Percentiles rank a stretch among this genome's conserved stretches.
These are phyloP conservation scores for Candida schatavii DNA, from an alignment of 805 yeast species.

Conservation along the genomic window DNA sequence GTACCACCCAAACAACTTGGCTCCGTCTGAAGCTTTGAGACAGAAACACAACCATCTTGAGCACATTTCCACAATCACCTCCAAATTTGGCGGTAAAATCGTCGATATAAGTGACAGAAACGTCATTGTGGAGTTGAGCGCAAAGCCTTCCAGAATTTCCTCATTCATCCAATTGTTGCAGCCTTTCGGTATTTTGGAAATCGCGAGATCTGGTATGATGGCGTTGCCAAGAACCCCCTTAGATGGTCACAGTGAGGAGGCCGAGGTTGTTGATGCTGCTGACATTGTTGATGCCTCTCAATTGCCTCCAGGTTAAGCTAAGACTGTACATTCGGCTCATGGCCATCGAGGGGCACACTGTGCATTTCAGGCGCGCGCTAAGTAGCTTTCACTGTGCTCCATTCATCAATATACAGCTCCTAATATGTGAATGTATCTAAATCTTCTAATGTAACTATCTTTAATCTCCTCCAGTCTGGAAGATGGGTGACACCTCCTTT, in stretches of 20 bases:
- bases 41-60: constrained; percentile 88
- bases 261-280: constrained; percentile 51
- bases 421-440: no score
- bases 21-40: constrained; percentile 89
- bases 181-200: constrained; percentile 95
- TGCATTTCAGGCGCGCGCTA: no score
- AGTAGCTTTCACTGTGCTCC: no score
- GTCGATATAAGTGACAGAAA: constrained; percentile 91
- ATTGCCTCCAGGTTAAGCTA: constrained; percentile 91
- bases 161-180: constrained; percentile 85
- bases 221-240: constrained; percentile 95
- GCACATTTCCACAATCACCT: constrained; percentile 75
- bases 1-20: constrained; percentile 86
- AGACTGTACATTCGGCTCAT: not conserved
- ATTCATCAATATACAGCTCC: no score
- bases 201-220: constrained; percentile 98
- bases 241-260: constrained; percentile 46
- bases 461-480: no score
- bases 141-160: constrained; percentile 87
- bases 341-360: no score
- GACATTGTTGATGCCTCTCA: constrained; percentile 83
- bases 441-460: no score
- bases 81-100: constrained; percentile 88
- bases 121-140: constrained; percentile 90
- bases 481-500: no score